Evolutionary conservation across 495 filamentous ascomycete species (phyloP), one percentile per base, ranked within the genome.

Genomic region (Halenospora varia): DNA sequence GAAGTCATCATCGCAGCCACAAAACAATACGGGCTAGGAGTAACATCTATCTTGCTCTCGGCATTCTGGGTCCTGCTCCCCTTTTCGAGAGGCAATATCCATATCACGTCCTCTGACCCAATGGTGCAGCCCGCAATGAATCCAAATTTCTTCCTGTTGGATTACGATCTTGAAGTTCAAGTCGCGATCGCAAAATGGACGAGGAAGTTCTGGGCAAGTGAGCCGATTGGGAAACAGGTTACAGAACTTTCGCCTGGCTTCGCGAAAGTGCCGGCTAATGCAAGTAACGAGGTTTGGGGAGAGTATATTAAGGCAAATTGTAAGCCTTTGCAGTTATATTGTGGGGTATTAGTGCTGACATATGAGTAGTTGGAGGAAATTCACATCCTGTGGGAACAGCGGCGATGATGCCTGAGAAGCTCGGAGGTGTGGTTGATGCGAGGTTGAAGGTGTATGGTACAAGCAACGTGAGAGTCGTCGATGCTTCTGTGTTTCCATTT

Each of bases 11-110:
- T 68, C 42, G 65, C 13, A 10, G 18, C 53, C n/a, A 55, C 53
- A 13, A 18, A 29, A 17, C 8, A 25, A 3, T 25, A 23, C 2
- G 53, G 44, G 2, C 1, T 68, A 1, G 63, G 48, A 4, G 62
- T 66, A n/a, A 52, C 51, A 0, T 47, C 56, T 17, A 40, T 61
- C 1, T 42, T 77, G 0, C 29, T 59, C 9, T 64, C 68, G 2
- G 70, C 74, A 29, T 77, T 73, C 64, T 80, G 76, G 77, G 51
- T 40, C 17, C 44, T 62, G 15, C 17, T 59, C n/a, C 80, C 81
- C 1, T 77, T 85, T 35, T 80, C 81, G 2, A 77, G 82, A 8
- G 82, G 83, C 2, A 80, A 64, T 46, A 70, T 83, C 29, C 83
- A 86, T 57, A 81, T 83, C 50, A 52, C 56, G 10, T 75, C 72